Evolutionary conservation across 768 basidiomycete genomes (phyloP).

Genomic region (Hericium erinaceus): DNA sequence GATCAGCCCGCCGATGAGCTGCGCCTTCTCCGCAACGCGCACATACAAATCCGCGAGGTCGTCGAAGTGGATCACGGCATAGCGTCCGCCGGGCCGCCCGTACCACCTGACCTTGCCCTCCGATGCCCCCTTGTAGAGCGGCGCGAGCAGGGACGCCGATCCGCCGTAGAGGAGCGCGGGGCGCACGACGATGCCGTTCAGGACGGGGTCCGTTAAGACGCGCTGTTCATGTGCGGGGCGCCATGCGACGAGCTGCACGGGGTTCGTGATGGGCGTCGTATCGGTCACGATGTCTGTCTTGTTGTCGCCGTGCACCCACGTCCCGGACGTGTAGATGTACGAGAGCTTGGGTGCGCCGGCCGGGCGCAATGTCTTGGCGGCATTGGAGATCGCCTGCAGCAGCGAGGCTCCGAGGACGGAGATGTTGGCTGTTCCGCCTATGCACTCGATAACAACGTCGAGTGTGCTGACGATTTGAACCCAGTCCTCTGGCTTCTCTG

Average conservation of each 20-base stretch:
- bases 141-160: constrained; percentile 26
- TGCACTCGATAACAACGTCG: constrained; percentile 27
- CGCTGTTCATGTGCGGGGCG: constrained; percentile 25
- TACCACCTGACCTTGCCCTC: constrained; percentile 24
- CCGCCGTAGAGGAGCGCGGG: constrained; percentile 35
- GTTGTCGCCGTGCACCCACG: constrained; percentile 35
- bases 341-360: constrained; percentile 27
- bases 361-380: constrained; percentile 20
- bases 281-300: constrained; percentile 24
- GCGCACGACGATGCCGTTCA: constrained; percentile 38
- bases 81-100: constrained; percentile 28
- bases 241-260: constrained; percentile 21
- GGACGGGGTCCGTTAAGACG: constrained; percentile 18
- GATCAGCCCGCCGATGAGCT: constrained; percentile 27
- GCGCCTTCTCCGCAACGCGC: constrained; percentile 29
- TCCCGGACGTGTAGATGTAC: constrained; percentile 37
- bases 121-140: constrained; percentile 23
- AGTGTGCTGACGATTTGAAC: constrained; percentile 19
- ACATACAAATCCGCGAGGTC: constrained; percentile 38
- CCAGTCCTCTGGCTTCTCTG: constrained; percentile 1
- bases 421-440: constrained; percentile 17
- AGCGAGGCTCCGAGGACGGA: constrained; percentile 15
- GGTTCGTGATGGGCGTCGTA: constrained; percentile 19
- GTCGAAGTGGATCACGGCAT: constrained; percentile 31
- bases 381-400: constrained; percentile 18